Evolutionary conservation across 495 filamentous ascomycete genomes (phyloP).

Genomic region (Bryoglossum gracile): DNA sequence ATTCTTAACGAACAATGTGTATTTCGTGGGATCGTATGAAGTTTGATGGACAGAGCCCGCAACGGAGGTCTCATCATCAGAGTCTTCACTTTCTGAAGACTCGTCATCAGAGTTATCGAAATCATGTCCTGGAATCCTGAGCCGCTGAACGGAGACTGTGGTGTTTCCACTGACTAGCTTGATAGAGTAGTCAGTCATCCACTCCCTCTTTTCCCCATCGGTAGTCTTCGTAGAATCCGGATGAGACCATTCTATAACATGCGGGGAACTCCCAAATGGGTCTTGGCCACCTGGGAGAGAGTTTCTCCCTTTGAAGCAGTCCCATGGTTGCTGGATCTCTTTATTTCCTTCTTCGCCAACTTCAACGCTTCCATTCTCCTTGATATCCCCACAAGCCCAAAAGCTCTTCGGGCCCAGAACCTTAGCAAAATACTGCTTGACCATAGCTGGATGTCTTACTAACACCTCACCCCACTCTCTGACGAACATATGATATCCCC

Average conservation of each 20-base stretch:
- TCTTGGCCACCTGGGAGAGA: too few species aligned
- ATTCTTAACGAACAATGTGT: slow-evolving; percentile 1
- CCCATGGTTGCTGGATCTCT: neutral
- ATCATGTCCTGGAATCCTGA: neutral
- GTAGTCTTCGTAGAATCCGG: too few species aligned
- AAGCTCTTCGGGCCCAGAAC: slow-evolving; percentile 5
- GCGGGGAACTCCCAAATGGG: too few species aligned
- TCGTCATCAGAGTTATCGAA: neutral
- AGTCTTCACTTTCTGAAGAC: too few species aligned
- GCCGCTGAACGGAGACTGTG: neutral
- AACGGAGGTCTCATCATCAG: slow-evolving; percentile 2
- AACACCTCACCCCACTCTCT: slow-evolving; percentile 9
- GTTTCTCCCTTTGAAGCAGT: neutral
- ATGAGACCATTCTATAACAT: too few species aligned
- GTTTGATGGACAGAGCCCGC: neutral
- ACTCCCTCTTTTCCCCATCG: too few species aligned
- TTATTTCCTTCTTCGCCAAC: neutral
- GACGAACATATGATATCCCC: slow-evolving; percentile 8
- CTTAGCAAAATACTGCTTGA: slow-evolving; percentile 10
- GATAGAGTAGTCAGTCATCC: too few species aligned
- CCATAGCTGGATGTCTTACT: slow-evolving; percentile 1
- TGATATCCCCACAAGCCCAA: neutral
- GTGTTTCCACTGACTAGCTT: too few species aligned
- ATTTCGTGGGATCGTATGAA: neutral
- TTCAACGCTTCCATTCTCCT: neutral